Percentiles rank a stretch among this genome's conserved stretches.
These are phyloP conservation scores for Yamadazyma akitaensis DNA, from an alignment of 805 yeast genomes.

Conservation along the genomic window DNA sequence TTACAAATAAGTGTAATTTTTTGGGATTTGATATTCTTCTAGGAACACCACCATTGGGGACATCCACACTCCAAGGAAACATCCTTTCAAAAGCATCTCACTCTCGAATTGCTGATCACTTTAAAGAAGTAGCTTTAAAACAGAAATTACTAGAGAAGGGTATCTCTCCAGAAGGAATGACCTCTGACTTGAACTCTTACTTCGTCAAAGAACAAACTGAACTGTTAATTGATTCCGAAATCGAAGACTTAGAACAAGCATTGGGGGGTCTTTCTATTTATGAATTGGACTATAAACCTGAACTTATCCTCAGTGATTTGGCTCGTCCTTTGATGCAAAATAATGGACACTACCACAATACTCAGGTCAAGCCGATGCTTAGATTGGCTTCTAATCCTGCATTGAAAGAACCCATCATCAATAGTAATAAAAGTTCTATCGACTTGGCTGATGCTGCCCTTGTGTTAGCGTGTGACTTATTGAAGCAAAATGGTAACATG, in stretches of 20 bases:
- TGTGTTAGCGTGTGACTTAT: conserved; percentile 24
- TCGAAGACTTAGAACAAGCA: conserved; percentile 14
- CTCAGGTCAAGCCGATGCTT: conserved; percentile 32
- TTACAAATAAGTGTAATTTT: conserved; percentile 30
- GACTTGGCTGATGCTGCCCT: conserved; percentile 42
- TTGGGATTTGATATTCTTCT: conserved; percentile 60
- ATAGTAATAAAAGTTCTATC: conserved; percentile 27
- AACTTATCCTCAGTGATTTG: conserved; percentile 36
- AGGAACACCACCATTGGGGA: conserved; percentile 76
- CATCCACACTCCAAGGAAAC: conserved; percentile 80
- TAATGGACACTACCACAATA: conserved; percentile 36
- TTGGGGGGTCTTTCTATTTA: not conserved
- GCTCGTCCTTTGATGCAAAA: conserved; percentile 32
- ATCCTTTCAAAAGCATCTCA: conserved; percentile 55
- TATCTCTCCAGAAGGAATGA: not conserved
- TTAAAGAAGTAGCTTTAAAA: conserved; percentile 25
- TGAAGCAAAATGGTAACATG: conserved; percentile 29
- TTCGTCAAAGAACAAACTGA: conserved; percentile 27
- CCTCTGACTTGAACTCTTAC: conserved; percentile 20
- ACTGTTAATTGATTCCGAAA: conserved; percentile 18
- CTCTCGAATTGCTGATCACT: conserved; percentile 20
- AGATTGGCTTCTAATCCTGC: conserved; percentile 24
- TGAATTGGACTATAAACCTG: conserved; percentile 25
- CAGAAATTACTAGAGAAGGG: conserved; percentile 7
- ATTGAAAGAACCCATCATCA: conserved; percentile 23